phyloP scores from a whole-genome alignment of 441 rosid species.

The Breynia disticha region DNA sequence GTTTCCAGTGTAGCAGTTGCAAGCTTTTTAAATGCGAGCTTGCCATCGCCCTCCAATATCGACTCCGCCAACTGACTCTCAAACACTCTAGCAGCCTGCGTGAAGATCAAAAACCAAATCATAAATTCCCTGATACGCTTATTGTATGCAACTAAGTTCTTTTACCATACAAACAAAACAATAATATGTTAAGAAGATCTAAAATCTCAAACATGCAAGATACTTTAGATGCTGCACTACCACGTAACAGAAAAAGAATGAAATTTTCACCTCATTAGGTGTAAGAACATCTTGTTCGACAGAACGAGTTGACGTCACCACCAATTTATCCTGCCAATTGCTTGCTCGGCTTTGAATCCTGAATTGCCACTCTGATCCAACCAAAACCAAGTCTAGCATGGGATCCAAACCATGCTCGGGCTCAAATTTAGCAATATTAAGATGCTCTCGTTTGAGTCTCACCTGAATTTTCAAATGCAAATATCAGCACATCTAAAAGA shows the following conservation, averaged over 20 bases:
- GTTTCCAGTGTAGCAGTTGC: conserved; percentile 92
- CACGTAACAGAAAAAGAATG: conserved; percentile 1
- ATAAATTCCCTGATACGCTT: neutral
- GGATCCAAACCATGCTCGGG: conserved; percentile 93
- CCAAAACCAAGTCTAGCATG: conserved; percentile 87
- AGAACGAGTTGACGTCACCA: conserved; percentile 88
- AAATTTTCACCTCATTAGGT: conserved; percentile 65
- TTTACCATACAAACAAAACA: too few relatives aligned
- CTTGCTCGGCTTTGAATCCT: conserved; percentile 96
- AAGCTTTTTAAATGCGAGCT: conserved; percentile 92
- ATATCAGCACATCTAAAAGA: conserved; percentile 5
- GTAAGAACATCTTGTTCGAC: conserved; percentile 95
- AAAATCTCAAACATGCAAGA: neutral
- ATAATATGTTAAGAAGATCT: too few relatives aligned
- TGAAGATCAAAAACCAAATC: conserved; percentile 7
- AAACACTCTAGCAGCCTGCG: conserved; percentile 87
- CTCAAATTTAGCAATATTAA: conserved; percentile 87
- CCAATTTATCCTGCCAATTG: conserved; percentile 94
- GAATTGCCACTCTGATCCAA: conserved; percentile 97
- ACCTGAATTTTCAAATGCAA: conserved; percentile 44
- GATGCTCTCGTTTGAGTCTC: conserved; percentile 89
- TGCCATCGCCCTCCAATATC: conserved; percentile 87
- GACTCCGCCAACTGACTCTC: conserved; percentile 96
- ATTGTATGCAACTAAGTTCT: too few relatives aligned
- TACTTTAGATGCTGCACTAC: conserved; percentile 1